These are phyloP conservation scores for Pseudogymnoascus sp. DNA, from an alignment of 2,329 filamentous ascomycete species.

Conservation along the genomic window DNA sequence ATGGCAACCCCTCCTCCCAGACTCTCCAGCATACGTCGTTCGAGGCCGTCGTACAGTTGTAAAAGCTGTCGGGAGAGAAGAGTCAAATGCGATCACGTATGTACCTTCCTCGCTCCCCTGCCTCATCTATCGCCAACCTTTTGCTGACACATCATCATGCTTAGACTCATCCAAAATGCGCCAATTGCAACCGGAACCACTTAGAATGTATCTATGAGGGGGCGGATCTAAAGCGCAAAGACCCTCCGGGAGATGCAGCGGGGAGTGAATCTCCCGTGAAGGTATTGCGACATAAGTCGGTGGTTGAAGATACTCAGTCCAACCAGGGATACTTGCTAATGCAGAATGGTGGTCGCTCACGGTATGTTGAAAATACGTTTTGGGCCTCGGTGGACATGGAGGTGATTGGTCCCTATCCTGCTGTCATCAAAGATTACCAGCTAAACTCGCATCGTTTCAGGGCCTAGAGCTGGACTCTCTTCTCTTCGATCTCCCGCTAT, in stretches of 20 bases:
- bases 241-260: background rate
- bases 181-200: background rate
- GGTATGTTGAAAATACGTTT: slow-evolving; percentile 67
- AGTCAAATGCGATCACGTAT: background rate
- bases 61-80: background rate
- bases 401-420: slow-evolving; percentile 32
- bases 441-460: background rate
- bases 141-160: background rate
- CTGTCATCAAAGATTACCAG: background rate
- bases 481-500: slow-evolving; percentile 2
- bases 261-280: background rate
- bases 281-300: background rate
- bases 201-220: background rate
- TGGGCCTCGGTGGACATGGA: slow-evolving; percentile 67
- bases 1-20: background rate
- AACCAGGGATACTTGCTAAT: slow-evolving; percentile 7
- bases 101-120: background rate
- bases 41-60: background rate
- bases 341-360: slow-evolving; percentile 40
- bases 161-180: background rate
- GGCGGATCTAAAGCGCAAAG: background rate
- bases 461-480: too few relatives aligned
- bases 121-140: background rate
- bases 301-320: background rate
- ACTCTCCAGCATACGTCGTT: background rate